phyloP scores from a whole-genome alignment of 225 moss, liverwort and hornwort species.

The Physcomitrium patens region DNA sequence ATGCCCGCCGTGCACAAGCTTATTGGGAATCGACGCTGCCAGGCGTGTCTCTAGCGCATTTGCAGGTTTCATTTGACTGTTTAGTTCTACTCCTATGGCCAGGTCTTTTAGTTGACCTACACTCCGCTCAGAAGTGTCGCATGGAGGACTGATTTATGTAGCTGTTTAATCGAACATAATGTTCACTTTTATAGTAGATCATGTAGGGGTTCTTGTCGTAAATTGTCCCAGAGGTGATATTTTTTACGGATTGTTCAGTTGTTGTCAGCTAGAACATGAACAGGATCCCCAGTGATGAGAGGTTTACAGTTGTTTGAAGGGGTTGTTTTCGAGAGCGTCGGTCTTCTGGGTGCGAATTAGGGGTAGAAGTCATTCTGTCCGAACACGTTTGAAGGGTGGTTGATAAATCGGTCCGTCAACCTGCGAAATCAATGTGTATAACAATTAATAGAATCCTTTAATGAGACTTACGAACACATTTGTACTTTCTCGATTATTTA shows the following conservation, averaged over 20 bases:
- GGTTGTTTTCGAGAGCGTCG: not conserved
- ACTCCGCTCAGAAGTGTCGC: too few species aligned
- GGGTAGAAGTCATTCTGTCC: slow-evolving; percentile 18
- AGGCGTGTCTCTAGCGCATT: too few species aligned
- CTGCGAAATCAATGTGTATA: slow-evolving; percentile 14
- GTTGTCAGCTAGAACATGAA: not conserved
- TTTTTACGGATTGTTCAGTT: not conserved
- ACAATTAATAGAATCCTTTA: slow-evolving; percentile 11
- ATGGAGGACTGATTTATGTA: too few species aligned
- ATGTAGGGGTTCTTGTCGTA: too few species aligned
- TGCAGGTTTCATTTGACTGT: too few species aligned
- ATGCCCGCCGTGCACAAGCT: too few species aligned
- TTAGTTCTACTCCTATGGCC: too few species aligned
- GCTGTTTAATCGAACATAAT: too few species aligned
- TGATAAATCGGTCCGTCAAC: slow-evolving; percentile 40
- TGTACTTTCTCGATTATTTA: not conserved
- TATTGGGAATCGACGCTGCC: too few species aligned
- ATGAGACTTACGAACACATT: not conserved
- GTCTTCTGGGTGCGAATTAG: not conserved
- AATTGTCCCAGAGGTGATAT: too few species aligned
- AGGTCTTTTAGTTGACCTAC: too few species aligned
- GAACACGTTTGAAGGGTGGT: slow-evolving; percentile 40
- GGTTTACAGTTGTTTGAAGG: not conserved
- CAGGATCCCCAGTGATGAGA: slow-evolving; percentile 4
- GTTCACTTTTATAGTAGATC: too few species aligned